Evolutionary conservation across 2,329 filamentous ascomycete species (phyloP).

Genomic region (Teratosphaeria destructans): DNA sequence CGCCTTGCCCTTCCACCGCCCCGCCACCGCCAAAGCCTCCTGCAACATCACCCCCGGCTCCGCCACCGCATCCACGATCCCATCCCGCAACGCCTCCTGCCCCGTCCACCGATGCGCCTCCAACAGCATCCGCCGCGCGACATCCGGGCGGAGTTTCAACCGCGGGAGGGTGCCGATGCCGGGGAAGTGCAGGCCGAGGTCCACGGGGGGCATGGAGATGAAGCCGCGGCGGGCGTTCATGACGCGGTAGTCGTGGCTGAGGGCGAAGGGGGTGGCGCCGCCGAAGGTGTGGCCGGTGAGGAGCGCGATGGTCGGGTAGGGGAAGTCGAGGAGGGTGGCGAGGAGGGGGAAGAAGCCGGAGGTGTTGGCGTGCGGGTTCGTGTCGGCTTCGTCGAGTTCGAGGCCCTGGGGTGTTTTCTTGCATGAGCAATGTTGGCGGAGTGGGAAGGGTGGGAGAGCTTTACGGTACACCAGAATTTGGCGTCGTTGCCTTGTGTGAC

Average conservation of each 20-base stretch:
- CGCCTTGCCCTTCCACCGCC: constrained; percentile 31
- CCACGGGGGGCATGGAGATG: constrained; percentile 43
- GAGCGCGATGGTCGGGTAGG: constrained; percentile 36
- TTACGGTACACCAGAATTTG: constrained; percentile 41
- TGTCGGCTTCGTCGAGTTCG: constrained; percentile 26
- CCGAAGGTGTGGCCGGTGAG: constrained; percentile 42
- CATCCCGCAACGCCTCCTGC: constrained; percentile 40
- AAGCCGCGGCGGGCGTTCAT: constrained; percentile 40
- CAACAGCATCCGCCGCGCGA: constrained; percentile 47
- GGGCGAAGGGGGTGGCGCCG: constrained; percentile 37
- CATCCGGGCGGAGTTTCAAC: constrained; percentile 40
- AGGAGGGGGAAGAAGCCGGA: constrained; percentile 28
- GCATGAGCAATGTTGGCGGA: background rate
- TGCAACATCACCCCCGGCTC: constrained; percentile 40
- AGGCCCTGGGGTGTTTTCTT: constrained; percentile 16
- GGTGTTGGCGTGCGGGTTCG: constrained; percentile 25
- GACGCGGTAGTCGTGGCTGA: constrained; percentile 39
- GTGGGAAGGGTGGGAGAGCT: background rate
- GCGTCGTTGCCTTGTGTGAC: constrained; percentile 43
- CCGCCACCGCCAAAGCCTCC: constrained; percentile 35
- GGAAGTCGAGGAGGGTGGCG: constrained; percentile 27
- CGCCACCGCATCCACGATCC: constrained; percentile 44
- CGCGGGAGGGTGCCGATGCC: constrained; percentile 44
- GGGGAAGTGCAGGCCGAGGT: constrained; percentile 46
- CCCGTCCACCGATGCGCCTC: constrained; percentile 48